Conservation (phyloP, 805 yeast genomes). For the Candida rishiriensis region DNA sequence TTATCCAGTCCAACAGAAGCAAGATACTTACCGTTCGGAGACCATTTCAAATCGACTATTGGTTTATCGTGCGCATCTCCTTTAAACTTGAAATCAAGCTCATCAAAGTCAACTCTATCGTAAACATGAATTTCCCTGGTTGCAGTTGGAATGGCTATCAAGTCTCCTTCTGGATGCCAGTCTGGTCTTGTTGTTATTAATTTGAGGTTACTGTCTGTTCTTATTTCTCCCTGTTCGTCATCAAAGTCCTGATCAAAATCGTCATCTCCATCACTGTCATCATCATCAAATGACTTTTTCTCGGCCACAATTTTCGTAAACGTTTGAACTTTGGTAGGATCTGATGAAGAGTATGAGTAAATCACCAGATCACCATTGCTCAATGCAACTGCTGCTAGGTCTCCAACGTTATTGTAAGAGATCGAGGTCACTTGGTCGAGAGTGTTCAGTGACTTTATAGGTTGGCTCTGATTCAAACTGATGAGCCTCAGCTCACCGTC, state of each 20-base stretch:
- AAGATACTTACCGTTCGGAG: constrained; percentile 55
- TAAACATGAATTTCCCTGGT: constrained; percentile 43
- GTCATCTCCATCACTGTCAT: constrained; percentile 34
- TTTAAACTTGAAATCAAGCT: constrained; percentile 14
- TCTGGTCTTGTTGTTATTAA: constrained; percentile 44
- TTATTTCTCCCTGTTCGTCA: constrained; percentile 21
- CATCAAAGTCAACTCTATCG: constrained; percentile 32
- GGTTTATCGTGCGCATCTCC: constrained; percentile 25
- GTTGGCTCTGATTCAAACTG: constrained; percentile 34
- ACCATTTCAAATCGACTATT: constrained; percentile 52
- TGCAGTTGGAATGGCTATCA: constrained; percentile 62
- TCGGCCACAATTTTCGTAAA: constrained; percentile 37
- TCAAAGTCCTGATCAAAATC: constrained; percentile 22
- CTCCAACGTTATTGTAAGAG: constrained; percentile 53
- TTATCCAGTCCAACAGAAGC: constrained; percentile 57
- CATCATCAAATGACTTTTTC: constrained; percentile 31
- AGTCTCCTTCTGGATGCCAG: constrained; percentile 70
- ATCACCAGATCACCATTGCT: constrained; percentile 56
- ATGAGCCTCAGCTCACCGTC: constrained; percentile 52
- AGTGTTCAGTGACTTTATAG: constrained; percentile 30
- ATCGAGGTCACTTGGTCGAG: constrained; percentile 55
- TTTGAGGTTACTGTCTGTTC: constrained; percentile 28
- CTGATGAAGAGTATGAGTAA: constrained; percentile 51
- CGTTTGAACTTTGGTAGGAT: constrained; percentile 46
- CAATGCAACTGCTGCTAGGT: constrained; percentile 52